Evolutionary conservation across 106 monocot species (phyloP), one percentile per base, ranked within the genome.

Genomic region (Dendrobium officinale): DNA sequence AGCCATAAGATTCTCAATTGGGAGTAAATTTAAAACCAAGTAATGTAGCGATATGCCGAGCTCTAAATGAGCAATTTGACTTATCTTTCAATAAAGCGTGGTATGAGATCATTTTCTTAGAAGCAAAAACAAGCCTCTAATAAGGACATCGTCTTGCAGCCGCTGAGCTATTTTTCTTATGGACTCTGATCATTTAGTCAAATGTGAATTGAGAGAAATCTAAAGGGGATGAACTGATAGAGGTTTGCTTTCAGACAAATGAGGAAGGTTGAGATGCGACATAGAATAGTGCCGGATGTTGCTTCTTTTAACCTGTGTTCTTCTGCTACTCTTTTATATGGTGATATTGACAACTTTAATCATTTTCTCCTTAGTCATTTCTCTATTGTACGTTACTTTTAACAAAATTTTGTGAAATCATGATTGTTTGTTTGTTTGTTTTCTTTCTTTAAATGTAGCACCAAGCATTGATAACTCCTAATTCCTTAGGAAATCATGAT

Each of bases 401-500:
- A 49, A 74, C 19, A 74, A 74, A 41, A 74, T 19, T 74, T 43
- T 70, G 37, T 70, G 70, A 70, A 31, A 11, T 70, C 33, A 19
- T 43, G 20, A 42, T 4, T 6, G 20, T 18, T 74, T 74, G 76
- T 49, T 20, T 76, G 49, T 10, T 76, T 49, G 20, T 22, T 49
- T 49, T 45, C 9, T 8, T 47, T 45, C 26, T 27, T 49, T 49
- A 26, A 76, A 26, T 45, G 11, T 15, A 26, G 45, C 19, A 24
- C 76, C 26, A 48, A 18, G 74, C 20, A 49, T 6, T 49, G 11
- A 76, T 76, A 26, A 49, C 45, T 49, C 4, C 11, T 49, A 48
- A 26, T 48, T 76, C 27, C 16, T 45, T 27, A 98, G 98, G 98
- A 95, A 88, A 93, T 99, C 85, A 99, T 99, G 99, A 95, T 95